Conservation (phyloP, 306 rosid species). For the Ormosia semicastrata region DNA sequence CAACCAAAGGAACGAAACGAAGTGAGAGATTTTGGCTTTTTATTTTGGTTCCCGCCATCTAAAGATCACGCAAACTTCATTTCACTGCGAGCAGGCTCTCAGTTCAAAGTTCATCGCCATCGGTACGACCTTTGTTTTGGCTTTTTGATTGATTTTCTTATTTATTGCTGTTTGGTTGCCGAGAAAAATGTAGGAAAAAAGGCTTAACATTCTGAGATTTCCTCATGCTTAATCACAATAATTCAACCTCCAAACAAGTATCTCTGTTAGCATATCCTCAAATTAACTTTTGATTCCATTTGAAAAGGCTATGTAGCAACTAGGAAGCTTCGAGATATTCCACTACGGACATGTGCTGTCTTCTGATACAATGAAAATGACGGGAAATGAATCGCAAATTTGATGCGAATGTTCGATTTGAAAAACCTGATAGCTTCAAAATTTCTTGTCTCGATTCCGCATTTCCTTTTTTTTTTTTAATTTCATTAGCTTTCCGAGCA, state of each 20-base stretch:
- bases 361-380: background rate
- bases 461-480: background rate
- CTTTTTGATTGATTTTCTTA: background rate
- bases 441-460: background rate
- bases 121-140: background rate
- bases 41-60: conserved; percentile 33
- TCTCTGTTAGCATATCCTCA: background rate
- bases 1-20: background rate
- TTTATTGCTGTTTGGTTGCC: background rate
- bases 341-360: background rate
- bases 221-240: background rate
- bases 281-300: background rate
- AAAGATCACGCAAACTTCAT: background rate
- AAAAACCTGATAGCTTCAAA: background rate
- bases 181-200: conserved; percentile 6
- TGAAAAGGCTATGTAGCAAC: background rate
- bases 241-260: background rate
- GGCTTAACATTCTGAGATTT: too few species aligned
- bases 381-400: background rate
- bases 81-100: background rate
- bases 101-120: background rate
- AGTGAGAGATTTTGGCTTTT: too few species aligned
- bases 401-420: background rate
- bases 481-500: background rate
- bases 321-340: conserved; percentile 4